These are phyloP conservation scores for Lycium ferocissimum DNA, from an alignment of 257 asterid species.

Conservation along the genomic window DNA sequence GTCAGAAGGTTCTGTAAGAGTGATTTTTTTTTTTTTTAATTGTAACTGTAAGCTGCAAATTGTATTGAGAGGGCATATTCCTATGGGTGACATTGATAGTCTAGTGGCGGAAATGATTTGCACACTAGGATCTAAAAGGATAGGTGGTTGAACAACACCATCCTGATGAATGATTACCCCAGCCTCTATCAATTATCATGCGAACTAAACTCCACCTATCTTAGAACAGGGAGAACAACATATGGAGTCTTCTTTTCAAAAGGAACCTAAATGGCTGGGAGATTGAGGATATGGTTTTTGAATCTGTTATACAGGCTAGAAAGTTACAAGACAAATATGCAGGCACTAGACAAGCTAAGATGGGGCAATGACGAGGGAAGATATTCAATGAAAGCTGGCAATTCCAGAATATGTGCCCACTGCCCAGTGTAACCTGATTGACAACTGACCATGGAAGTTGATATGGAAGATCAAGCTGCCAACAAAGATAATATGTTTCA, in stretches of 20 bases:
- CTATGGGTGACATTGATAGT: background rate
- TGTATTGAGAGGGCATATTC: background rate
- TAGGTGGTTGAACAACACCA: background rate
- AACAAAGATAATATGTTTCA: background rate
- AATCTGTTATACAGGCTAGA: background rate
- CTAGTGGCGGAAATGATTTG: background rate
- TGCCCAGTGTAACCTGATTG: background rate
- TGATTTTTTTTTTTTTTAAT: background rate
- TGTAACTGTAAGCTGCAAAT: background rate
- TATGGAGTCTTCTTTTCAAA: background rate
- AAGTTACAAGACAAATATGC: background rate
- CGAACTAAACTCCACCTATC: background rate
- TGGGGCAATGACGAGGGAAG: background rate
- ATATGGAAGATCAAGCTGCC: background rate
- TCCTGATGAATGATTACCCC: background rate
- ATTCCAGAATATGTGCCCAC: constrained; percentile 9
- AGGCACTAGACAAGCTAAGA: background rate
- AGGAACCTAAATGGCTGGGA: background rate
- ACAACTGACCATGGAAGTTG: background rate
- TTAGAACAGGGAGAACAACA: background rate
- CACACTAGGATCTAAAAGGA: background rate
- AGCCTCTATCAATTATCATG: background rate
- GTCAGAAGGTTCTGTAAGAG: background rate
- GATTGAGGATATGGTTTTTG: background rate
- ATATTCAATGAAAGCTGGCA: background rate